Conservation (phyloP, 176 grass and related monocot species). For the Eremochloa ophiuroides region DNA sequence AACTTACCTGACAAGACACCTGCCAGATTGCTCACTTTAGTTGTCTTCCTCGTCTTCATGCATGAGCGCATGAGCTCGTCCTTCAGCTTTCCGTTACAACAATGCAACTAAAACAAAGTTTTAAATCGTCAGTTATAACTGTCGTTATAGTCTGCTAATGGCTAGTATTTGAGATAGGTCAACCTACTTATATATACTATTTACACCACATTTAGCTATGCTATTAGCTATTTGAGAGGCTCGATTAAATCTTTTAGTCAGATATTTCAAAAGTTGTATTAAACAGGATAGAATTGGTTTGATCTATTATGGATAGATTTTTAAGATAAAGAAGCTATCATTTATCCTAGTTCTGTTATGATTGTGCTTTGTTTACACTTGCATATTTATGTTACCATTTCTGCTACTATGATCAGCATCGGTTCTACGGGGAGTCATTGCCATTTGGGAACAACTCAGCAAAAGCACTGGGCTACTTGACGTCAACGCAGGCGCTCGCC, state of each 20-base stretch:
- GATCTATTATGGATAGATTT: background rate
- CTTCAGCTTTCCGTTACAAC: no score
- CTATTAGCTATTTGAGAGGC: no score
- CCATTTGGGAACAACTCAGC: conserved; percentile 69
- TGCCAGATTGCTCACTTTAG: no score
- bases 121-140: no score
- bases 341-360: background rate
- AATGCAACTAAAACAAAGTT: no score
- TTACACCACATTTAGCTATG: no score
- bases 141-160: no score
- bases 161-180: no score
- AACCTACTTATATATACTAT: no score
- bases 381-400: background rate
- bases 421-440: conserved; percentile 86
- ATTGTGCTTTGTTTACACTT: background rate
- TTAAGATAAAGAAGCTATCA: background rate
- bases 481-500: conserved; percentile 88
- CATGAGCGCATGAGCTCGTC: no score
- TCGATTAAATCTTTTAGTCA: no score
- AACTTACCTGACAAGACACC: no score
- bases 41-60: background rate
- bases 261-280: background rate
- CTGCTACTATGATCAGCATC: conserved; percentile 46
- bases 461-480: conserved; percentile 67
- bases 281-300: background rate